Evolutionary conservation across 306 rosid species (phyloP).

Genomic region (Gastrolobium villosum): DNA sequence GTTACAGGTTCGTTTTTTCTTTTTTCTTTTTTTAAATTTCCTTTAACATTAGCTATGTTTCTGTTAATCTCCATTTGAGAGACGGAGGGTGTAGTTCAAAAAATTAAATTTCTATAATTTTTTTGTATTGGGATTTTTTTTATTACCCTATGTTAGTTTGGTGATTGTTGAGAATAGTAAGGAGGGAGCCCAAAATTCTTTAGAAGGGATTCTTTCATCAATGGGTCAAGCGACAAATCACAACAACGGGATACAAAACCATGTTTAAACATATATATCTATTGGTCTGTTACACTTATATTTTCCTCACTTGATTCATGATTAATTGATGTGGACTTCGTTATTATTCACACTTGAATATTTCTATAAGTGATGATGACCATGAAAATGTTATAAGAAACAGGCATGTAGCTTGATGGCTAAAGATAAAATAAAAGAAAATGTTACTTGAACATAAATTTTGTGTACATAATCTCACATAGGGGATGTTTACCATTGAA

Average conservation of each 20-base stretch:
- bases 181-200: no score
- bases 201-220: no score
- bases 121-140: background rate
- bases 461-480: background rate
- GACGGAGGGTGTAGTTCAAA: background rate
- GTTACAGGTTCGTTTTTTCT: constrained; percentile 60
- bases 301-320: no score
- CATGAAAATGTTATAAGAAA: background rate
- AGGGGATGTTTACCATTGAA: background rate
- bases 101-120: background rate
- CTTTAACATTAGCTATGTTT: background rate
- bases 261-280: no score
- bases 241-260: no score
- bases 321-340: no score
- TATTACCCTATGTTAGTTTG: background rate
- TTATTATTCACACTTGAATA: no score
- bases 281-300: no score
- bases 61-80: background rate
- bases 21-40: background rate
- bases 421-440: background rate
- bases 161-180: no score
- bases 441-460: background rate
- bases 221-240: no score
- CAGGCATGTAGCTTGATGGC: background rate
- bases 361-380: background rate